phyloP scores from a whole-genome alignment of 2,329 filamentous ascomycete genomes.

The Colletotrichum sp. region DNA sequence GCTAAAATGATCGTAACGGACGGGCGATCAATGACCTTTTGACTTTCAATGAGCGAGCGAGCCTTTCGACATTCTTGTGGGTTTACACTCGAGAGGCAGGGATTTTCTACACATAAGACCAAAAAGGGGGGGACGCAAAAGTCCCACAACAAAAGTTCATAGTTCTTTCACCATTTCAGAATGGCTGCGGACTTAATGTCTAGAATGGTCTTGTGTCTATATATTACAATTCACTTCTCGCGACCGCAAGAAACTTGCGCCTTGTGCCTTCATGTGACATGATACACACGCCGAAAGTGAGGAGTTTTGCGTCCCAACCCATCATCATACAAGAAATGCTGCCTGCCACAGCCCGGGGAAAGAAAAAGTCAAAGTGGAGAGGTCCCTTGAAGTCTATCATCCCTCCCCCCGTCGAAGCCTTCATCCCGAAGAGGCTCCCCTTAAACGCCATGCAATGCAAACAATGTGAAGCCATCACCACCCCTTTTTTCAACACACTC shows the following conservation, averaged over 20 bases:
- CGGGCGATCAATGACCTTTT: not conserved
- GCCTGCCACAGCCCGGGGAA: not conserved
- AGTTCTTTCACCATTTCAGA: not conserved
- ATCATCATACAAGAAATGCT: not conserved
- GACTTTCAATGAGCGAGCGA: not conserved
- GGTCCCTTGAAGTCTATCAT: not conserved
- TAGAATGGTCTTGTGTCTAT: not conserved
- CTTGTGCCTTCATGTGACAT: not conserved
- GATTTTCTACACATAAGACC: not conserved
- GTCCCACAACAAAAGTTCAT: not conserved
- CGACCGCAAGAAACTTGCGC: not conserved
- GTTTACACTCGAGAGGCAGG: not conserved
- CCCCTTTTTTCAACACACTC: not conserved
- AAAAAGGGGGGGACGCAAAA: not conserved
- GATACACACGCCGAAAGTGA: not conserved
- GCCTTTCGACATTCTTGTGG: not conserved
- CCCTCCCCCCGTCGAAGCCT: not conserved
- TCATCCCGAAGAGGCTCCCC: not conserved
- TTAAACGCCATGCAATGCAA: slow-evolving; percentile 25
- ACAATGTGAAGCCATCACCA: not conserved
- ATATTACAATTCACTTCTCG: slow-evolving; percentile 5
- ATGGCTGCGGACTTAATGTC: not conserved
- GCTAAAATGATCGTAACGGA: not conserved
- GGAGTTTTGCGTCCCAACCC: not conserved
- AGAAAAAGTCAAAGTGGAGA: not conserved